Base-by-base conservation (phyloP, 2,329 filamentous ascomycete species). In the Nigrograna mackinnonii region DNA sequence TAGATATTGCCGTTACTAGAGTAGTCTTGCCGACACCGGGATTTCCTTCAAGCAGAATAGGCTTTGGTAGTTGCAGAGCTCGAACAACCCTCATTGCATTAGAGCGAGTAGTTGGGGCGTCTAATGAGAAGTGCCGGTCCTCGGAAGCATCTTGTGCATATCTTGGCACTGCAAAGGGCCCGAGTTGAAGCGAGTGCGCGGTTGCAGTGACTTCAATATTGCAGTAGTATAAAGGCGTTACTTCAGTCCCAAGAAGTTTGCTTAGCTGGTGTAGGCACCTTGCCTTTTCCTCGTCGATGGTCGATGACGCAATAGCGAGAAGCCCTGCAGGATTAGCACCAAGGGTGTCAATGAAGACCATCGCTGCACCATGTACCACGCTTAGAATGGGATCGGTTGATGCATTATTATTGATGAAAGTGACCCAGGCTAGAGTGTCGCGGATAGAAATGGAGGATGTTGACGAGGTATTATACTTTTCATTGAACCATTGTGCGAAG, bases 21-120 rank as follows among this genome's bases (percentile, higher is more conserved):
- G 92, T 95, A 0, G 94, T 99, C 74, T 99, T 99, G 42, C 94
- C 94, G 17, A 99, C 94, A 64, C 94, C 94, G n/a, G 94, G 94
- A 56, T 89, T 96, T 24, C 95, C 94, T 72, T 99, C 94, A 3
- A 99, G 80, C 5, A 99, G 78, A 40, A 99, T 92, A 3, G 94
- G 92, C 63, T 96, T 96, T 39, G 83, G 79, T 41, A 96, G 83
- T 59, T 95, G 91, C 47, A 99, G 75, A 12, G 92, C 95, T 49
- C 94, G 85, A 41, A 95, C 81, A 22, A 99, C 86, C 63, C 94
- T 82, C 83, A 97, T 92, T 1, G 87, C 87, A 62, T 99, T 99
- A 37, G 86, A 78, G 46, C 86, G 85, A 1, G 94, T 97, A 0
- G 94, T 99, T 1, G 90, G 90, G 1, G 94, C 91, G 52, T 90